Conservation (phyloP, 2,329 filamentous ascomycete species). For the Aspergillus udagawae region DNA sequence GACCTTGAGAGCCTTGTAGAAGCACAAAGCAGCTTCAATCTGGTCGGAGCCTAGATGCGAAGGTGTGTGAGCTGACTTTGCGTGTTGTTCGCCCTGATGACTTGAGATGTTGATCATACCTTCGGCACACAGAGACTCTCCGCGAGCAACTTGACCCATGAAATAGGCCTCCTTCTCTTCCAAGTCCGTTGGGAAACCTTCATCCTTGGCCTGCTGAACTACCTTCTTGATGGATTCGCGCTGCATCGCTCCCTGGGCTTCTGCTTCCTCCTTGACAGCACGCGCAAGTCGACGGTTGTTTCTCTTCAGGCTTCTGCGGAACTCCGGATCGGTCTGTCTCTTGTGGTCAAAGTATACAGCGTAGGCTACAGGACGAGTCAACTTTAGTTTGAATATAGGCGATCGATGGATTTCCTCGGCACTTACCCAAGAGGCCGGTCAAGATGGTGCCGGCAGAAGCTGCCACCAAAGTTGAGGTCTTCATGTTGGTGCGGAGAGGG, state of each 20-base stretch:
- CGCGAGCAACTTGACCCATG: conserved; percentile 88
- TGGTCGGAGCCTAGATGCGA: conserved; percentile 34
- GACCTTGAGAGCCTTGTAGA: conserved; percentile 98
- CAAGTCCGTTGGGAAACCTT: conserved; percentile 84
- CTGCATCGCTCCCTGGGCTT: conserved; percentile 43
- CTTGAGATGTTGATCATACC: conserved; percentile 54
- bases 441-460: conserved; percentile 56
- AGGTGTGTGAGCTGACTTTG: conserved; percentile 9
- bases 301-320: conserved; percentile 55
- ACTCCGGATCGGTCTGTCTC: conserved; percentile 60
- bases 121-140: conserved; percentile 77
- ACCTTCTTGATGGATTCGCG: conserved; percentile 67
- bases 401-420: background rate
- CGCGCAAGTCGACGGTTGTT: conserved; percentile 46
- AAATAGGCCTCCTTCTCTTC: conserved; percentile 96
- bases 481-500: conserved; percentile 38
- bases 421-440: conserved; percentile 53
- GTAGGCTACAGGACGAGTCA: conserved; percentile 46
- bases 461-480: conserved; percentile 55
- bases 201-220: conserved; percentile 78
- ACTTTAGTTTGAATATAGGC: background rate
- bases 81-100: background rate
- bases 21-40: conserved; percentile 84
- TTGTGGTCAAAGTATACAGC: conserved; percentile 65
- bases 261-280: conserved; percentile 46